Evolutionary conservation across 1,139 yeast genomes (phyloP), one percentile per base, ranked within the genome.

Genomic region (Pichia sp.): DNA sequence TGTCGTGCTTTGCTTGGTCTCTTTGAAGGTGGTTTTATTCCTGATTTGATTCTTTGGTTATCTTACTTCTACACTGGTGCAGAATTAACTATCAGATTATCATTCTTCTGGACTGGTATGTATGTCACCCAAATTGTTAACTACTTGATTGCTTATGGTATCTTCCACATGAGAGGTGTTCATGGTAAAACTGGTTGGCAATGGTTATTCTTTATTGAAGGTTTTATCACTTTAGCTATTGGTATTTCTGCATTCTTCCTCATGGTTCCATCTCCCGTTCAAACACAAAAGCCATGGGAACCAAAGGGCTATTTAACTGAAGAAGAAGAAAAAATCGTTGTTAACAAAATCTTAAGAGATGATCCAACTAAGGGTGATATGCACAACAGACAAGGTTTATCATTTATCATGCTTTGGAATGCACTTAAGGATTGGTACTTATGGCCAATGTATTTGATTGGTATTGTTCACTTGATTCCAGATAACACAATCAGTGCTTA

Each of bases 281-380:
- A 78, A 53, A 81, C 86, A n/a, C 77, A 75, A 52, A 56, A 59
- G 3, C 64, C 65, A 20, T 72, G 76, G 72, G 71, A 69, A 51
- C 68, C 48, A 32, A 53, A 53, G 21, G 86, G 87, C 15, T 82
- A 86, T 86, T 82, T 76, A 54, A 76, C 76, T 10, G 83, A 79
- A 7, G 69, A 79, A 24, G 86, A 83, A 57, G 81, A 77, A 53
- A 79, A 75, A 48, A 81, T 83, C 44, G 72, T 80, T 28, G 86
- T 81, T 15, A 83, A 83, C 56, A 71, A 81, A 50, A 70, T 83
- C 2, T 67, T 83, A 46, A 66, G 88, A 56, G 87, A 83, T 60
- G 90, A 83, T 57, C 88, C 89, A 7, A 66, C 77, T 1, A 83
- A 83, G 63, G 86, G 87, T 17, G 83, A 79, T 53, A 80, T 81